Evolutionary conservation across 306 rosid genomes (phyloP).

Genomic region (Alnus glutinosa): DNA sequence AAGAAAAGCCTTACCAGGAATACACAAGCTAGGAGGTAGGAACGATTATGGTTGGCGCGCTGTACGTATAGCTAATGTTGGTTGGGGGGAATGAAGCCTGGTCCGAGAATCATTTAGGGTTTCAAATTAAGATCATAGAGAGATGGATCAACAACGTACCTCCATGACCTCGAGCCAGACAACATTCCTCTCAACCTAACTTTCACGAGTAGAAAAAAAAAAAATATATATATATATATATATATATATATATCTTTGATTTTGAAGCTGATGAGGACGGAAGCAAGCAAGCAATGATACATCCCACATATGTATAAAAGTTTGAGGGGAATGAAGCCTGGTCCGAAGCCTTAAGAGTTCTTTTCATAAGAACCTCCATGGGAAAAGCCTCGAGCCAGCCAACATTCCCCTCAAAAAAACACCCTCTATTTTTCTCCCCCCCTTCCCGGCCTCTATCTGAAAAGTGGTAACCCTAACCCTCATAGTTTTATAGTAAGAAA

Average conservation of each 20-base stretch:
- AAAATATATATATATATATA: too few species aligned
- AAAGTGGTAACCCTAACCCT: conserved; percentile 59
- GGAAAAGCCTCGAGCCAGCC: conserved; percentile 89
- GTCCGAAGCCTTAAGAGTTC: conserved; percentile 65
- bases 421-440: neutral
- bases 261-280: neutral
- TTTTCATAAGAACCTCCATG: conserved; percentile 12
- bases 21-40: too few species aligned
- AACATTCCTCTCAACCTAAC: conserved; percentile 72
- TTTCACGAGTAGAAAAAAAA: conserved; percentile 13
- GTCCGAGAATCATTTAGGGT: conserved; percentile 63
- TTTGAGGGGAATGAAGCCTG: conserved; percentile 96
- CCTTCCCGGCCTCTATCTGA: neutral
- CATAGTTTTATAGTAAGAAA: conserved; percentile 33
- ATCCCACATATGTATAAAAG: neutral
- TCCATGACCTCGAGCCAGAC: conserved; percentile 71
- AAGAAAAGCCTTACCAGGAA: neutral
- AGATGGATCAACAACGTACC: neutral
- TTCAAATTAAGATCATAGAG: neutral
- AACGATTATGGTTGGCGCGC: too few species aligned
- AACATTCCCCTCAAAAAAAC: conserved; percentile 78
- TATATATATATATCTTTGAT: too few species aligned
- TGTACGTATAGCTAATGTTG: neutral
- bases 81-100: conserved; percentile 89
- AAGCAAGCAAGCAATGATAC: too few species aligned